Evolutionary conservation across 495 filamentous ascomycete genomes (phyloP), one percentile per base, ranked within the genome.

Genomic region (Penicillium lagena): DNA sequence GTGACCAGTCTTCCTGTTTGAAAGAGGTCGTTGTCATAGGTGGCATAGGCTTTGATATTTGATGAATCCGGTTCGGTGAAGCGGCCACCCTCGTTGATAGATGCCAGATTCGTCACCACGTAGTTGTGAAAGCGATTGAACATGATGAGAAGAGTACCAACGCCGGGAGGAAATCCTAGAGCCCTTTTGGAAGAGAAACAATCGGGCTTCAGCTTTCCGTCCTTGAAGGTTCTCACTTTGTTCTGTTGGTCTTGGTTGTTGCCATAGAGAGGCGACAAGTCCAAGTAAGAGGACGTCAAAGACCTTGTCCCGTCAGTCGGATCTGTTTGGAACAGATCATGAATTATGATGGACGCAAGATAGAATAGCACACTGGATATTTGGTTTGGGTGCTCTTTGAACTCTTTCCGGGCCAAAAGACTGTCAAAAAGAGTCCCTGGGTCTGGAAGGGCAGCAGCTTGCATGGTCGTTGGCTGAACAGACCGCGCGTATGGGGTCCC

Each of bases 1-100:
- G 85, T 89, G 48, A 90, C 73, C 47, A 93, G 71, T 35, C 87
- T 72, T 29, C 81, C 85, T 12, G 85, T 89, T 54, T 94, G 86
- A 73, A 94, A 94, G 14, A 94, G 69, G 45, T 93, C 86, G 43
- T 90, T 79, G 50, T 94, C 88, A 49, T 82, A 83, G 60, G 88
- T 86, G 36, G 67, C 71, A 79, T 79, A 83, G 0, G 80, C 80
- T n/a, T 22, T 22, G 22, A 74, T 76, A 33, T 71, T 62, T 4
- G 66, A 68, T 35, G 66, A 62, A 44, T 81, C 76, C 8, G 85
- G 86, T 54, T 78, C 81, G 7, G 65, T 76, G 62, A 89, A 90
- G 34, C 82, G 76, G 11, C 78, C 78, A 42, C 78, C 78, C 55
- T 90, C 85, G 45, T 90, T 90, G 54, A 90, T 83, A n/a, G 62